phyloP scores from a whole-genome alignment of 192 early-diverging fungal genomes.

The Kickxella alabastrina region DNA sequence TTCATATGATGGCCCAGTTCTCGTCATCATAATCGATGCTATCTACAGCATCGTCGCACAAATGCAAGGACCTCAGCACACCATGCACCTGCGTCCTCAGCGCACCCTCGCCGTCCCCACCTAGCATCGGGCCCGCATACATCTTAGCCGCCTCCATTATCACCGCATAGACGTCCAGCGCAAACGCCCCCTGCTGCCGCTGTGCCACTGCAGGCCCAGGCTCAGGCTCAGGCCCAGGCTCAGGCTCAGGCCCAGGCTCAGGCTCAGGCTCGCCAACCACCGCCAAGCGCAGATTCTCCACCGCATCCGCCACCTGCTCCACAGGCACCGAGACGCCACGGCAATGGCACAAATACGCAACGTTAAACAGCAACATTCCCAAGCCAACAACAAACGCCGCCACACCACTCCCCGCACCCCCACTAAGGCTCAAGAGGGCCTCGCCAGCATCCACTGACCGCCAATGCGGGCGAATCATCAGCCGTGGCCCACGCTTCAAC shows the following conservation, averaged over 20 bases:
- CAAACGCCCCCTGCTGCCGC: conserved; percentile 17
- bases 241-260: conserved; percentile 11
- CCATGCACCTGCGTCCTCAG: conserved; percentile 30
- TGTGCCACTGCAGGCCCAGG: too few species aligned
- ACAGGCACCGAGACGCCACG: conserved; percentile 30
- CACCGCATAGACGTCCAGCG: conserved; percentile 34
- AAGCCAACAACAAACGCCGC: conserved; percentile 41
- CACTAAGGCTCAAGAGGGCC: conserved; percentile 19
- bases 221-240: conserved; percentile 13
- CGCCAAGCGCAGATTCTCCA: conserved; percentile 33
- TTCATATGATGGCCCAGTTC: conserved; percentile 41
- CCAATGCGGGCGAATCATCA: conserved; percentile 42
- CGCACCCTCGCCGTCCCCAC: neutral
- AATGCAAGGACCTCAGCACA: conserved; percentile 29
- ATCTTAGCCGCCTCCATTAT: conserved; percentile 25
- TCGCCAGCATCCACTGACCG: conserved; percentile 32
- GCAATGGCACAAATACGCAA: conserved; percentile 36
- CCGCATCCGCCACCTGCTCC: conserved; percentile 27
- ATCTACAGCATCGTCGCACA: conserved; percentile 49
- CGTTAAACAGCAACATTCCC: conserved; percentile 41
- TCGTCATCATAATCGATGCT: conserved; percentile 37
- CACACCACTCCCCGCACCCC: conserved; percentile 13
- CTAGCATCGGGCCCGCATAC: conserved; percentile 19
- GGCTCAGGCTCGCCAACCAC: conserved; percentile 19
- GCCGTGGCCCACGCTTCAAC: conserved; percentile 26